Conservation (phyloP, 176 grass and related monocot species). For the Triticum monococcum region DNA sequence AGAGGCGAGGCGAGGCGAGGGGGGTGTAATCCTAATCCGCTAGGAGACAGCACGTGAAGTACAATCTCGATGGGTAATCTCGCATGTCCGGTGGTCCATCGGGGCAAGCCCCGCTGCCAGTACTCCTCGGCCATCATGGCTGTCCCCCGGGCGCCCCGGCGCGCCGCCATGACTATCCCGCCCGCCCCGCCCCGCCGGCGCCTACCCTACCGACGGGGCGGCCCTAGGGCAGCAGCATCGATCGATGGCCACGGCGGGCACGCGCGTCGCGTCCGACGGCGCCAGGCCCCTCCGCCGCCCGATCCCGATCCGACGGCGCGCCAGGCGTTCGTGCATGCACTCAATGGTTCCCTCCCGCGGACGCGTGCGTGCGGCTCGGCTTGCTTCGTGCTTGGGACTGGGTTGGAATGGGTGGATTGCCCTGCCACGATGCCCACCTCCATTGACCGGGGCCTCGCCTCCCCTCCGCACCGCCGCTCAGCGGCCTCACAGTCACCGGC, state of each 20-base stretch:
- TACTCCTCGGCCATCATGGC: constrained; percentile 10
- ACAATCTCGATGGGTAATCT: constrained; percentile 22
- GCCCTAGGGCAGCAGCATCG: constrained; percentile 12
- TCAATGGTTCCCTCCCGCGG: constrained; percentile 6
- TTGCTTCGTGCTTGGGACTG: constrained; percentile 30
- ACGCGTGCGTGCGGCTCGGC: background rate
- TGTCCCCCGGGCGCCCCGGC: background rate
- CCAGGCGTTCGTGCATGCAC: background rate
- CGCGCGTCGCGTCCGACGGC: constrained; percentile 12
- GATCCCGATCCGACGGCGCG: background rate
- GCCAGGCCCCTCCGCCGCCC: background rate
- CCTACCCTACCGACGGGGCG: constrained; percentile 3
- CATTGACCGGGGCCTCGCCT: constrained; percentile 16
- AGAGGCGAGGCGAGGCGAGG: too few species aligned
- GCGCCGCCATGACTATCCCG: constrained; percentile 14
- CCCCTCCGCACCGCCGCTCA: background rate
- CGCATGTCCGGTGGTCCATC: constrained; percentile 43
- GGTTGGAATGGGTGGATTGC: constrained; percentile 32
- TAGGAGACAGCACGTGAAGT: constrained; percentile 15
- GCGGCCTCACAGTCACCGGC: background rate
- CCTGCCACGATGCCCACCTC: constrained; percentile 43
- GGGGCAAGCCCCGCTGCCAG: background rate
- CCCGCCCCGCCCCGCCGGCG: background rate
- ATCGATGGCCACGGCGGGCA: constrained; percentile 19
- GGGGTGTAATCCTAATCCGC: too few species aligned